phyloP scores from a whole-genome alignment of 1,139 yeast species.

The Lodderomyces jiufengensis region DNA sequence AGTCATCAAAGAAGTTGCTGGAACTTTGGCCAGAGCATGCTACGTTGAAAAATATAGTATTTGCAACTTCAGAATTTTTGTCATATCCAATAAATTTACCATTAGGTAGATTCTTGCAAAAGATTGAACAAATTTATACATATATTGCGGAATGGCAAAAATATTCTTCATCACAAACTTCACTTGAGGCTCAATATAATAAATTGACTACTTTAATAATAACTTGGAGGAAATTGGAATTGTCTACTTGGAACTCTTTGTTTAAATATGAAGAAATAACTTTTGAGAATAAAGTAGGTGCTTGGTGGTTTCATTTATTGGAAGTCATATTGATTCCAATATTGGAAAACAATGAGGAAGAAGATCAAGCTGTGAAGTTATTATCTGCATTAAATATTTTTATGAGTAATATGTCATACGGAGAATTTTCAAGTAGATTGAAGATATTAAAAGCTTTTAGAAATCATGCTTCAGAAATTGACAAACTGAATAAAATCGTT shows the following conservation, averaged over 20 bases:
- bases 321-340: conserved; percentile 65
- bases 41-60: conserved; percentile 64
- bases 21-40: conserved; percentile 95
- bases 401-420: conserved; percentile 69
- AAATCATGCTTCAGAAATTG: conserved; percentile 37
- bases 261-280: conserved; percentile 63
- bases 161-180: conserved; percentile 77
- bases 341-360: conserved; percentile 16
- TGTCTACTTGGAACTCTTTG: conserved; percentile 79
- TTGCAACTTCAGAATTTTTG: conserved; percentile 68
- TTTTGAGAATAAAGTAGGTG: conserved; percentile 54
- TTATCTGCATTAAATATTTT: conserved; percentile 74
- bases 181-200: conserved; percentile 54
- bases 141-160: conserved; percentile 90
- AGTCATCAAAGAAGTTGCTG: conserved; percentile 47
- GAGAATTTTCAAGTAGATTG: conserved; percentile 65
- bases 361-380: conserved; percentile 36
- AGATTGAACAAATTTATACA: conserved; percentile 82
- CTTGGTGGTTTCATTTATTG: conserved; percentile 90
- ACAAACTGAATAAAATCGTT: conserved; percentile 19
- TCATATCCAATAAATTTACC: conserved; percentile 64
- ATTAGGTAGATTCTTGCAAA: conserved; percentile 71
- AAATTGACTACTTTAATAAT: conserved; percentile 68
- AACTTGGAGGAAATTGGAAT: conserved; percentile 85
- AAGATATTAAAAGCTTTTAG: conserved; percentile 59